Conservation (phyloP, 108 stramenopile species). For the Pseudonitzschia delicatissima region DNA sequence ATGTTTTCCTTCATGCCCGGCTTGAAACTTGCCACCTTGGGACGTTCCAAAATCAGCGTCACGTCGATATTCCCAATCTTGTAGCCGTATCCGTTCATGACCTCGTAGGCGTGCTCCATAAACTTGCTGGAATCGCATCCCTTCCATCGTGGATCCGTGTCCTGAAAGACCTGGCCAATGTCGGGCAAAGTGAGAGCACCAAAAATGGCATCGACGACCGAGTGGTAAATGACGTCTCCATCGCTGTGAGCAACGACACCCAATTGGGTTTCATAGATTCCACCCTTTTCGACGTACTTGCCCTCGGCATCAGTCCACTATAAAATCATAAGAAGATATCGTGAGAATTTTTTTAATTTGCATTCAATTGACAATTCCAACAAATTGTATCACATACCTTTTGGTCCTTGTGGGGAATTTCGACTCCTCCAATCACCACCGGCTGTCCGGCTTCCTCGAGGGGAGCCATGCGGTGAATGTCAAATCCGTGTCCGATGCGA, state of each 20-base stretch:
- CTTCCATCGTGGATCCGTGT: conserved; percentile 94
- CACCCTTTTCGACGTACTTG: conserved; percentile 66
- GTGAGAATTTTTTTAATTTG: neutral
- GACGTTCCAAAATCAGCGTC: conserved; percentile 85
- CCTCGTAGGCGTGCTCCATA: conserved; percentile 87
- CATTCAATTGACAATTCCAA: neutral
- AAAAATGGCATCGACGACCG: conserved; percentile 92
- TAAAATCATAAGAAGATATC: too few species aligned
- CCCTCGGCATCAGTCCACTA: conserved; percentile 83
- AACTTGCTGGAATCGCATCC: conserved; percentile 92
- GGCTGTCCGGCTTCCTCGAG: conserved; percentile 85
- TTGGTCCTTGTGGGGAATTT: conserved; percentile 75
- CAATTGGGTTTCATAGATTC: conserved; percentile 73
- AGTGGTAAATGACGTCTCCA: conserved; percentile 95
- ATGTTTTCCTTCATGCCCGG: conserved; percentile 93
- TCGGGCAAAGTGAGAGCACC: conserved; percentile 88
- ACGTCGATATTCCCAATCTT: conserved; percentile 88
- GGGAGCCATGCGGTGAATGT: conserved; percentile 94
- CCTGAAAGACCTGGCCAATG: conserved; percentile 93
- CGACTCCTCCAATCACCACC: conserved; percentile 89
- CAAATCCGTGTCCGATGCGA: conserved; percentile 94
- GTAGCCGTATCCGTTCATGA: conserved; percentile 85
- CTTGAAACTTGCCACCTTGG: conserved; percentile 88
- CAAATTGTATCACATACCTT: conserved; percentile 56
- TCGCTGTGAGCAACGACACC: conserved; percentile 94